Evolutionary conservation across 805 yeast species (phyloP), one percentile per base, ranked within the genome.

Genomic region (Metschnikowia matae): DNA sequence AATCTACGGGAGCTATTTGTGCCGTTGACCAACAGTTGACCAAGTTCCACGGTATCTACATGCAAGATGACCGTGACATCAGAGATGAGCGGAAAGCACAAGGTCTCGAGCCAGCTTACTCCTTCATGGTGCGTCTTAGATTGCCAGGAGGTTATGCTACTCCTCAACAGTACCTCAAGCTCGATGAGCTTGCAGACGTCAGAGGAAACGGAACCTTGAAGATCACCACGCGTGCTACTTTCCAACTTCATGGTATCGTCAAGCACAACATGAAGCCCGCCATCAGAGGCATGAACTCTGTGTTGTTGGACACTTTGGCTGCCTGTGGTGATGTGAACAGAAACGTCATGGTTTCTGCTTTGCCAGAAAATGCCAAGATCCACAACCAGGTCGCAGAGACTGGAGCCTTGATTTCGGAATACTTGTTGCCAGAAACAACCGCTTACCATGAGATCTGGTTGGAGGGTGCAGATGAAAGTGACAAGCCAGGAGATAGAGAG

Each of bases 281-380:
- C 1, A 89, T 92, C 58, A 85, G 96, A 74, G 96, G 92, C 36
- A 90, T 92, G 84, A 92, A 92, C 67, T 75, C 95, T 15, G 86
- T 84, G 6, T 78, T 92, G 61, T 79, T 92, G 85, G 98, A 94
- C 66, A 91, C 97, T 7, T 79, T 92, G 52, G 98, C 96, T 53
- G 98, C 98, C 1, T 92, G 97, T 78, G 98, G 98, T 77, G 98
- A 92, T 74, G 98, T 92, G 40, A 88, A 89, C 74, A 86, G 98
- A 80, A 92, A 92, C 65, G 97, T 92, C 40, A 92, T 91, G 84
- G 79, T 87, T 48, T 81, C 92, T 52, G 96, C 96, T n/a, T 75
- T 89, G 32, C 97, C 97, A 15, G 80, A 79, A 31, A 89, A 89
- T 64, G 87, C 90, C 46, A 83, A 83, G 63, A 79, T 92, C 48